Base-by-base conservation (phyloP, 2,329 filamentous ascomycete genomes). In the Cytospora piceicola region DNA sequence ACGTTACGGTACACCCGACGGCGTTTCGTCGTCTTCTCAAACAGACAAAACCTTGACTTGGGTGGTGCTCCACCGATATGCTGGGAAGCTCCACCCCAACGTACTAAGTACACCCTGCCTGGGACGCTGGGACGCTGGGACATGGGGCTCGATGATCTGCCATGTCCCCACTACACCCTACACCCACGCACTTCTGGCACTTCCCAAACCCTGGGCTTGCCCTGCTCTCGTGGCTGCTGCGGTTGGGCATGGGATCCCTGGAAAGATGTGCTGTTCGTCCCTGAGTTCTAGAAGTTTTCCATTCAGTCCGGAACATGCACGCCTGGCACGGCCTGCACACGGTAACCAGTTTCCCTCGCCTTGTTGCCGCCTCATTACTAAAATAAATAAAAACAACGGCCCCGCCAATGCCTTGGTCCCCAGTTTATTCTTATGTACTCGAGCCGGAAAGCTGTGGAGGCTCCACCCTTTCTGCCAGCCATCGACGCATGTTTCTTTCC, bases 231-330 rank as follows among this genome's bases (percentile, higher is more conserved):
- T 46, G 42, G 20, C 42, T 5, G 14, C 3, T n/a, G n/a, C n/a
- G n/a, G n/a, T n/a, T n/a, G n/a, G n/a, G n/a, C n/a, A n/a, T n/a
- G 42, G 42, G 42, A 46, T 5, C 30, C 30, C 9, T 4, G 32
- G 32, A 22, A 39, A 17, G 2, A 11, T 15, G 5, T 46, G 42
- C 20, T 46, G 42, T n/a, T n/a, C 11, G 32, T 34, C 32, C n/a
- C n/a, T n/a, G n/a, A n/a, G 46, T 49, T 49, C 46, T 49, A 49
- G 46, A 49, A 49, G 46, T 14, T 24, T 49, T 24, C 46, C 46
- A 49, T 49, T 3, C 27, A 29, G 27, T 29, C 27, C 27, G 27
- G 3, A 29, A 3, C 20, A 46, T n/a, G n/a, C n/a, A n/a, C n/a
- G n/a, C n/a, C n/a, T n/a, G n/a, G n/a, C n/a, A n/a, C n/a, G n/a